Base-by-base conservation (phyloP, 2,329 filamentous ascomycete genomes). In the Phoma sp. region DNA sequence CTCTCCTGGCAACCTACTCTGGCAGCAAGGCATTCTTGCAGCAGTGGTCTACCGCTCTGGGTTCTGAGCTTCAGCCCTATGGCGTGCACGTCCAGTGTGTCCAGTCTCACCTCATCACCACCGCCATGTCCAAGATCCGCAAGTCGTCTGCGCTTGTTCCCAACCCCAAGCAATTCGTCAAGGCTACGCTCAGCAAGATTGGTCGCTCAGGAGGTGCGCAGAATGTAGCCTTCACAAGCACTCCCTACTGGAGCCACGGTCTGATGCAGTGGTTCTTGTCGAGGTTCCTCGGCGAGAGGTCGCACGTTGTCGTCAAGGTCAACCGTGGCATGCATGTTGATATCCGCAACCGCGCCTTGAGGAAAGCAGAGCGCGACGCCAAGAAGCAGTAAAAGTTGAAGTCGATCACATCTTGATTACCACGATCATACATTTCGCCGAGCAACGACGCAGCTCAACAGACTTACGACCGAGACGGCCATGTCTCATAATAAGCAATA, bases 11-110 rank as follows among this genome's bases (percentile, higher is more conserved):
- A 11, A 98, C 95, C 3, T 99, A 99, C 83, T 96, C 91, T 37
- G 95, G 95, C 62, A 95, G 90, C 85, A 99, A 99, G 80, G 93
- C 95, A 1, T 99, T 99, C 84, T 83, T 99, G 42, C 93, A 98
- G 78, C 89, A 96, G 72, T 99, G 95, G 95, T 96, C 90, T 62
- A 89, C 87, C 5, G 87, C 95, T 10, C 84, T 99, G 12, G 90
- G 89, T 1, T 85, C 88, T 12, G 95, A 99, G 77, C 84, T 99
- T 25, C 86, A 89, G 59, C 85, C 88, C 1, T 83, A 90, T 66
- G 90, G 91, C 52, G 87, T 99, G 33, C 88, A 92, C 60, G 92
- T 96, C n/a, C 88, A 98, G 76, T 85, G 98, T 42, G 88, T 96
- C 23, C 85, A 98, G 65, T 92, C 90, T 66, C 96, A 99, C 76